Evolutionary conservation across 2,329 filamentous ascomycete genomes (phyloP).

Genomic region (Trichoderma harzianum): DNA sequence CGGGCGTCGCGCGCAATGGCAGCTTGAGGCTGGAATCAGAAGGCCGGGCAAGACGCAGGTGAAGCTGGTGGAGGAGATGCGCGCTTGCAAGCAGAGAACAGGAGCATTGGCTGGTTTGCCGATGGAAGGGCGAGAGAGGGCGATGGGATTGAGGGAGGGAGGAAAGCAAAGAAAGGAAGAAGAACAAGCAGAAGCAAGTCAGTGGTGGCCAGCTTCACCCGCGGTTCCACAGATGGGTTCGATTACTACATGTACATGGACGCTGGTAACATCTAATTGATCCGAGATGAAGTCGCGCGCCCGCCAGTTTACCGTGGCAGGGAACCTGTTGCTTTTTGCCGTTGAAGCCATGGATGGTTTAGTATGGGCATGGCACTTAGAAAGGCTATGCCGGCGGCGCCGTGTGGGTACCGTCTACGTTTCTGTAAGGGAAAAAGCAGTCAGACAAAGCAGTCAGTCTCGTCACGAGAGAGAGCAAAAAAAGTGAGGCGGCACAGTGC

Average conservation of each 20-base stretch:
- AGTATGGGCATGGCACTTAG: neutral
- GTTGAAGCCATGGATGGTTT: slow-evolving; percentile 6
- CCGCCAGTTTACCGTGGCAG: slow-evolving; percentile 24
- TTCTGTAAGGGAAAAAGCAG: neutral
- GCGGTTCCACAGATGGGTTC: slow-evolving; percentile 17
- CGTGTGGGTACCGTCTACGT: slow-evolving; percentile 10
- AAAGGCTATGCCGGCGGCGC: slow-evolving; percentile 16
- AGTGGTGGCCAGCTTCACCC: slow-evolving; percentile 6
- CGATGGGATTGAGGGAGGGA: neutral
- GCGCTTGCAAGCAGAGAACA: neutral
- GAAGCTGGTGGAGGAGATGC: neutral
- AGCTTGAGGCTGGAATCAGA: neutral
- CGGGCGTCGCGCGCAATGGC: neutral
- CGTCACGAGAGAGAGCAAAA: neutral
- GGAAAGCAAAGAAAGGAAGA: neutral
- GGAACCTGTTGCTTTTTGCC: slow-evolving; percentile 22
- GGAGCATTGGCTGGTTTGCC: neutral
- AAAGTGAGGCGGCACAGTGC: slow-evolving; percentile 14
- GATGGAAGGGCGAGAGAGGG: neutral
- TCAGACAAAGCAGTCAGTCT: neutral
- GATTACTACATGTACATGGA: neutral
- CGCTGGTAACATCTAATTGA: slow-evolving; percentile 6
- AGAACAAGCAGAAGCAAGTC: neutral
- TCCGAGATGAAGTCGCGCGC: slow-evolving; percentile 24
- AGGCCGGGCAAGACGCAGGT: neutral